Evolutionary conservation across 371 early-diverging fungal species (phyloP).

Genomic region (Rhizopus microsporus): DNA sequence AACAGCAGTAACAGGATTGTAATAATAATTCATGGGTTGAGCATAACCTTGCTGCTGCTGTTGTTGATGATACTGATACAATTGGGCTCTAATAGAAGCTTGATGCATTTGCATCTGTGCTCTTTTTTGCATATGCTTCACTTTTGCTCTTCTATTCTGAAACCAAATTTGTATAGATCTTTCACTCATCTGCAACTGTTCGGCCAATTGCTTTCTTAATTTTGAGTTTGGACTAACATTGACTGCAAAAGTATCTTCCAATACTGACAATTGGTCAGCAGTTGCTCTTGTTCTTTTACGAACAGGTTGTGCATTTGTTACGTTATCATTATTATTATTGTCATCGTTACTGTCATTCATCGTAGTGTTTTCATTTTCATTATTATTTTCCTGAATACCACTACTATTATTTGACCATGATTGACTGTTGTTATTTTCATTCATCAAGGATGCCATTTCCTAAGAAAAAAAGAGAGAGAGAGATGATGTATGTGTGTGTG

Average conservation of each 20-base stretch:
- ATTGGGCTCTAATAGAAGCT: conserved; percentile 33
- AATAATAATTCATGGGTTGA: conserved; percentile 1
- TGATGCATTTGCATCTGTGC: conserved; percentile 53
- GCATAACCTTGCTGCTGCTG: conserved; percentile 14
- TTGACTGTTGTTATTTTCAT: conserved; percentile 2
- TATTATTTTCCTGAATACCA: background rate
- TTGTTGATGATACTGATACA: conserved; percentile 30
- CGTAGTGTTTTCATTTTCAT: conserved; percentile 1
- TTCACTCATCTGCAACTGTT: conserved; percentile 88
- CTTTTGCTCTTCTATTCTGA: conserved; percentile 97
- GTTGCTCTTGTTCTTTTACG: conserved; percentile 75
- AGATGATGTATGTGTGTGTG: conserved; percentile 1
- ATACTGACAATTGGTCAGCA: conserved; percentile 72
- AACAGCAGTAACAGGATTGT: conserved; percentile 13
- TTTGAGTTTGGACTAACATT: conserved; percentile 77
- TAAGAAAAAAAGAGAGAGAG: conserved; percentile 7
- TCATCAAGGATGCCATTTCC: conserved; percentile 8
- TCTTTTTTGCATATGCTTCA: conserved; percentile 72
- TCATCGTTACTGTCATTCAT: conserved; percentile 1
- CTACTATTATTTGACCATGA: background rate
- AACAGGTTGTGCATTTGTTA: conserved; percentile 16
- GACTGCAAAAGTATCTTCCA: conserved; percentile 74
- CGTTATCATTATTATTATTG: background rate
- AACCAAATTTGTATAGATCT: conserved; percentile 99
- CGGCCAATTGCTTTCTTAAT: conserved; percentile 82